Base-by-base conservation (phyloP, 305 asterid species). In the Fraxinus baroniana region DNA sequence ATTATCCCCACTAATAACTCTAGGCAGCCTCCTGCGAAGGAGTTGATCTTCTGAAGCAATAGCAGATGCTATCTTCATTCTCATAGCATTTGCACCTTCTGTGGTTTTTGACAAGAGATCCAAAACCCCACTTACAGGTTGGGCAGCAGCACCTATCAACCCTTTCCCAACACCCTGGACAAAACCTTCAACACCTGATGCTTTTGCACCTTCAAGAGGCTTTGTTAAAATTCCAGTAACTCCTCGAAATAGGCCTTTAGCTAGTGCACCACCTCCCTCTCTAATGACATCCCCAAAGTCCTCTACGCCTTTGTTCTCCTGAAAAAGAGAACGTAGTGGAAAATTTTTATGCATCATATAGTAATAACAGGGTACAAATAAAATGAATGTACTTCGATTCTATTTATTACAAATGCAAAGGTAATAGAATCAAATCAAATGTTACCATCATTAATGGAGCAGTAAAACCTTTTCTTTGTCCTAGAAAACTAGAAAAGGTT, bases 151-250 rank as follows among this genome's bases (percentile, higher is more conserved):
- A 85, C 99, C 99, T 81, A 97, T 88, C 86, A 97, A 80, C 78
- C 99, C 99, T 91, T 92, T 97, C 68, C 99, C 99, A 86, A 97
- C 96, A 83, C 99, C 99, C 91, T 97, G 99, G 57, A 97, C 99
- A 81, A 97, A 97, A 82, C 99, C 99, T 90, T 95, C 99, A 70
- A 97, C 99, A 35, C 99, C 99, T 66, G 99, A 97, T 83, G 97
- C 93, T 89, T 97, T 97, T 87, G 99, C 99, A 70, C 99, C 99
- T 90, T 97, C 99, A 71, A 97, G 94, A 81, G 99, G 99, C 90
- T 97, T 97, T 12, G 99, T 97, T 80, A 97, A 88, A 89, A 97
- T 97, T 55, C 99, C 99, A 84, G 98, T 93, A 80, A 97, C 92
- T 87, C 99, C 99, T 70, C 99, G 97, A 81, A 94, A 93, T 78